Percentiles rank a stretch among this genome's conserved stretches.
These are phyloP conservation scores for Populus davidiana DNA, from an alignment of 345 rosid species.

Conservation along the genomic window DNA sequence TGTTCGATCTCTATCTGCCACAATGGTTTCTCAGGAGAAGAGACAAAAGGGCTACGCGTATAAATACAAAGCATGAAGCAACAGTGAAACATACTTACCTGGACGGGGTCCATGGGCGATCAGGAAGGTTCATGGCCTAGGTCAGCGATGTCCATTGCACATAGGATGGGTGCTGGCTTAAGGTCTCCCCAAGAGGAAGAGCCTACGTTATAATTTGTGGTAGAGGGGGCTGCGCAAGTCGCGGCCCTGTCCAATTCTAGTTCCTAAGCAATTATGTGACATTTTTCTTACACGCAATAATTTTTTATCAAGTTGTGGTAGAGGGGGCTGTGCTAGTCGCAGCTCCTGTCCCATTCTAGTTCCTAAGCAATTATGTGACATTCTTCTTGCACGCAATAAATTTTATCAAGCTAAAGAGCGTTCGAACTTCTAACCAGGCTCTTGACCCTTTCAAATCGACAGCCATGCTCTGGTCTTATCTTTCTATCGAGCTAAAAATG, in stretches of 20 bases:
- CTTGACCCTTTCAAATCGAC: too few species aligned
- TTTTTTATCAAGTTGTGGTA: constrained; percentile 8
- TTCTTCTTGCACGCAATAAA: too few species aligned
- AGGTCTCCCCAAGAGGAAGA: constrained; percentile 26
- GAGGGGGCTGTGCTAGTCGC: constrained; percentile 22
- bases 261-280: too few species aligned
- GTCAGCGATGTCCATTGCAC: constrained; percentile 23
- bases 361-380: too few species aligned
- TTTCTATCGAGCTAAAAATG: too few species aligned
- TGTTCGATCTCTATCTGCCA: background rate
- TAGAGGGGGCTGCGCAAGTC: constrained; percentile 24
- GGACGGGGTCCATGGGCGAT: constrained; percentile 26
- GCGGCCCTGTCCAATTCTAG: background rate
- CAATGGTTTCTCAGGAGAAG: background rate
- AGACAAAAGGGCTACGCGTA: background rate
- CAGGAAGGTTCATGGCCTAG: constrained; percentile 13
- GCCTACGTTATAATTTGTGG: constrained; percentile 38
- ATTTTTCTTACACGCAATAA: too few species aligned
- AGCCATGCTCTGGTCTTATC: too few species aligned
- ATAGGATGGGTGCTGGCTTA: background rate
- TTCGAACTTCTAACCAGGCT: too few species aligned
- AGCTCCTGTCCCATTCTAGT: background rate
- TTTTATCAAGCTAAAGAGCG: too few species aligned
- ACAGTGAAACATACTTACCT: constrained; percentile 8
- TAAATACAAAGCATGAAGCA: background rate